phyloP scores from a whole-genome alignment of 805 yeast genomes.

The Suhomyces tanzawaensis region DNA sequence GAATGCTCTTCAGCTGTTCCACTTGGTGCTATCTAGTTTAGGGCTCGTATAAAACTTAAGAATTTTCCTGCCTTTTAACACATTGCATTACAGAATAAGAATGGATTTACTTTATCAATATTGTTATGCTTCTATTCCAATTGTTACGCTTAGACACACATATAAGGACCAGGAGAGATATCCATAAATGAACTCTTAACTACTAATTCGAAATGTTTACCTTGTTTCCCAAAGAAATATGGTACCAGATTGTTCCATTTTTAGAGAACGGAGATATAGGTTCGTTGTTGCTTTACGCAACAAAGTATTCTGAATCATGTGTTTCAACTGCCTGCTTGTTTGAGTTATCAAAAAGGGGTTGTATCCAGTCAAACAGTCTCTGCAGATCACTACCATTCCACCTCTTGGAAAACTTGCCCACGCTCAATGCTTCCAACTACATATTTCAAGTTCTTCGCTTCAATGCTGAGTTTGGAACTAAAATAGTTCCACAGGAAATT shows the following conservation, averaged over 20 bases:
- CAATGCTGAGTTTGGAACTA: background rate
- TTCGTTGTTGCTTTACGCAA: background rate
- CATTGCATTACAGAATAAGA: too few species aligned
- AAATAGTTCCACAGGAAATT: background rate
- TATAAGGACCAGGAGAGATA: too few species aligned
- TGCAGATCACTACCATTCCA: background rate
- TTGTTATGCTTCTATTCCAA: too few species aligned
- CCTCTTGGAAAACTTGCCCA: background rate
- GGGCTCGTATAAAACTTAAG: too few species aligned
- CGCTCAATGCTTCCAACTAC: background rate
- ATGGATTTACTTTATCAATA: too few species aligned
- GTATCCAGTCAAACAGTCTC: background rate
- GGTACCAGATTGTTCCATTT: background rate
- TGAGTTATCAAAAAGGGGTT: background rate
- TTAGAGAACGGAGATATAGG: background rate
- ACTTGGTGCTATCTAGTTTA: too few species aligned
- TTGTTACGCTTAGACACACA: too few species aligned
- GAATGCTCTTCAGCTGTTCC: too few species aligned
- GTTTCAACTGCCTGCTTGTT: background rate
- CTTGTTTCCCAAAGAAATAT: background rate
- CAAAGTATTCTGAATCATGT: background rate
- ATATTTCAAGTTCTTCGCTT: background rate
- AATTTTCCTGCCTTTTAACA: too few species aligned
- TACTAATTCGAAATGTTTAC: too few species aligned
- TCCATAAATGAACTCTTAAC: too few species aligned